Evolutionary conservation across 495 filamentous ascomycete species (phyloP).

Genomic region (Staphylotrichum longicolle): DNA sequence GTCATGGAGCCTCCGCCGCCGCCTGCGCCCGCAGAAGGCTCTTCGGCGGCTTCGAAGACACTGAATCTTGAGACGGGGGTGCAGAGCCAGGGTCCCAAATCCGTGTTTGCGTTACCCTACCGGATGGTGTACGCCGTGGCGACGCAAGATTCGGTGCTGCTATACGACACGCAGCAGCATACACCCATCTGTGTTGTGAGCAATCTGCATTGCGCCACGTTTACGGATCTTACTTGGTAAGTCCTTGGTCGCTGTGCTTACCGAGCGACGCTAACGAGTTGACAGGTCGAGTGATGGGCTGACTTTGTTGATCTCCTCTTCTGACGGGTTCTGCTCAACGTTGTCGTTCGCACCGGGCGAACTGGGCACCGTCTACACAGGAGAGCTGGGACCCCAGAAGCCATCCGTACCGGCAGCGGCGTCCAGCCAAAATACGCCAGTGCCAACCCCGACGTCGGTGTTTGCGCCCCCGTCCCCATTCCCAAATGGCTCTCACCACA

Average conservation of each 20-base stretch:
- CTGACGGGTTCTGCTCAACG: conserved; percentile 95
- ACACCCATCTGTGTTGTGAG: conserved; percentile 90
- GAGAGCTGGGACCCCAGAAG: conserved; percentile 56
- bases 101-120: conserved; percentile 83
- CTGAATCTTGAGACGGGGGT: conserved; percentile 54
- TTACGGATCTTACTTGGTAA: conserved; percentile 95
- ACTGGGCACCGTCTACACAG: conserved; percentile 80
- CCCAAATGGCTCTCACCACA: conserved; percentile 43
- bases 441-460: conserved; percentile 60
- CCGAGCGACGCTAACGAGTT: conserved; percentile 30
- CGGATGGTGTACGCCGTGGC: conserved; percentile 96
- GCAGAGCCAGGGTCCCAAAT: conserved; percentile 53
- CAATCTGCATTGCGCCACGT: conserved; percentile 95
- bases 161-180: conserved; percentile 97
- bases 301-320: conserved; percentile 92
- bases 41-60: conserved; percentile 43
- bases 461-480: conserved; percentile 60
- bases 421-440: conserved; percentile 59
- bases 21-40: conserved; percentile 46
- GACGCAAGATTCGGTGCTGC: conserved; percentile 91
- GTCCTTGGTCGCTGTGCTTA: conserved; percentile 25
- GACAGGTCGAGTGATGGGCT: conserved; percentile 88
- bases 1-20: conserved; percentile 87
- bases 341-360: conserved; percentile 82
- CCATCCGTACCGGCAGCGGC: conserved; percentile 43